Evolutionary conservation across 257 asterid genomes (phyloP), one percentile per base, ranked within the genome.

Genomic region (Solanum acaule): DNA sequence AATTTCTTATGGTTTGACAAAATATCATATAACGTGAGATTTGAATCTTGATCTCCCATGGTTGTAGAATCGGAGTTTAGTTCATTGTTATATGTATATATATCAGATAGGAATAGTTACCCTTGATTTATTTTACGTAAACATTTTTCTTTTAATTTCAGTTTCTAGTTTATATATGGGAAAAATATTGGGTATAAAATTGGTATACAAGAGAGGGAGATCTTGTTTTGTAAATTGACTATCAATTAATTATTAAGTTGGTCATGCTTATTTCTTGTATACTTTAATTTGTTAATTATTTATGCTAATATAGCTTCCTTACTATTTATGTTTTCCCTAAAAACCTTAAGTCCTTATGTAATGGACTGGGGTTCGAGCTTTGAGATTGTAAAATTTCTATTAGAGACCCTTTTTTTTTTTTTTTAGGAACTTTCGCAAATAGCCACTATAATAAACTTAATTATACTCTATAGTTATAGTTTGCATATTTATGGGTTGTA

Each of bases 121-220:
- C 15, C 31, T 65, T 65, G 16, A 65, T 65, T 65, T 65, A 14
- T 10, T 65, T n/a, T 65, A 6, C 38, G 29, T 10, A 38, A 46
- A 37, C 61, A 20, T 27, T 71, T 71, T 40, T 49, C 49, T 86
- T 83, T 40, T 20, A 10, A 37, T 38, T 68, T 34, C 33, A 29
- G 31, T 71, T 71, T 75, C 31, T 83, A 82, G 87, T 11, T n/a
- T 65, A 65, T 67, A 59, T 49, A 46, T 86, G 89, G 81, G 84
- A 2, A 59, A 46, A 49, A 34, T 89, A 49, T 65, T 77, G 85
- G 91, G 88, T 90, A 89, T 87, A 91, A 67, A 90, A 20, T 73
- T 75, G 95, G 92, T 93, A 91, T 93, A 92, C 89, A 89, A 89
- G 92, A 91, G 93, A 84, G 91, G 88, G 92, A 86, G 89, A 78